Evolutionary conservation across 441 rosid genomes (phyloP).

Genomic region (Dalechampia spathulata): DNA sequence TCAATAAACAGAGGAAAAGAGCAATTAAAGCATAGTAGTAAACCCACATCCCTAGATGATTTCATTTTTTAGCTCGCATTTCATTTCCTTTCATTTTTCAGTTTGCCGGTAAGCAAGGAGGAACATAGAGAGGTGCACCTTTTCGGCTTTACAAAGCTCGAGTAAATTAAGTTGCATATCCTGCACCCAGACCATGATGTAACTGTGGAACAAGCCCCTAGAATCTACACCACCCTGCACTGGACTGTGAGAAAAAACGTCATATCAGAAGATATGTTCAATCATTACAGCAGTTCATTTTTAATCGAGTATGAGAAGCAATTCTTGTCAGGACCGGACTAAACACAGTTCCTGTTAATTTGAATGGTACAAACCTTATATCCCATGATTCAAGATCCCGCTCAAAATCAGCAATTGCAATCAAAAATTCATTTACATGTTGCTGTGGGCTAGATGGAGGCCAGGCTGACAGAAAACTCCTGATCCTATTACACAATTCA

Average conservation of each 20-base stretch:
- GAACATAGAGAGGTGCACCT: constrained; percentile 36
- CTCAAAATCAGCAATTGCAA: constrained; percentile 78
- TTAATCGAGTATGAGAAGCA: background rate
- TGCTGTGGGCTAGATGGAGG: constrained; percentile 84
- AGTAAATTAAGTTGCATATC: constrained; percentile 92
- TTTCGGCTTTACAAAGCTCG: constrained; percentile 87
- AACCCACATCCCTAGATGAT: background rate
- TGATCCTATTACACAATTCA: constrained; percentile 64
- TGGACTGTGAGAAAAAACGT: constrained; percentile 38
- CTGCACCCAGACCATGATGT: constrained; percentile 90
- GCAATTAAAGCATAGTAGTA: background rate
- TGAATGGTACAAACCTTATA: constrained; percentile 81
- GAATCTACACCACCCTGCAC: constrained; percentile 80
- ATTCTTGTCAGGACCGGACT: background rate
- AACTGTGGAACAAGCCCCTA: constrained; percentile 61
- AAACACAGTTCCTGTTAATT: too few species aligned
- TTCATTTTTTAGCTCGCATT: background rate
- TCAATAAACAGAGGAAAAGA: constrained; percentile 5
- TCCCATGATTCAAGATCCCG: constrained; percentile 78
- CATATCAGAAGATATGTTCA: constrained; percentile 17
- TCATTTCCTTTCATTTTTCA: background rate
- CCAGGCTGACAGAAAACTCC: constrained; percentile 71
- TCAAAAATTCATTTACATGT: constrained; percentile 79
- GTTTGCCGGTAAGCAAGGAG: background rate
- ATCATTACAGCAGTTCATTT: background rate